Conservation (phyloP, 495 filamentous ascomycete species). For the Cudoniella acicularis region DNA sequence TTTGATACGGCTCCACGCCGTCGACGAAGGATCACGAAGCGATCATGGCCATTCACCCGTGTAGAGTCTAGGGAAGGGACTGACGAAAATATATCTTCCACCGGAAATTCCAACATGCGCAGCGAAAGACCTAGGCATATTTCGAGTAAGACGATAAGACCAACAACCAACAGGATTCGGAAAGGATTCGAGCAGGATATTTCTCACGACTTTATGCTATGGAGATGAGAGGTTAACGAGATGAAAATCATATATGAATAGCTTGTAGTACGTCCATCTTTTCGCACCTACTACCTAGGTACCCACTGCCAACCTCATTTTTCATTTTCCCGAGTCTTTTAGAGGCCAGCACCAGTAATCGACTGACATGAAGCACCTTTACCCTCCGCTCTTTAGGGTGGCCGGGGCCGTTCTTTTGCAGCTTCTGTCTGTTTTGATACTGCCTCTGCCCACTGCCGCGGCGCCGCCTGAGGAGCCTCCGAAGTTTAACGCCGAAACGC, state of each 20-base stretch:
- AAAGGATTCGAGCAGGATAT: not conserved
- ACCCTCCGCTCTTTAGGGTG: not conserved
- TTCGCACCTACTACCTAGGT: not conserved
- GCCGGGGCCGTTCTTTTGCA: not conserved
- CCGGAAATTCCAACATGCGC: too few relatives aligned
- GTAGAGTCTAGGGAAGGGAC: too few relatives aligned
- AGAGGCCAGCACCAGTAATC: not conserved
- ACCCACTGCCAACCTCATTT: too few relatives aligned
- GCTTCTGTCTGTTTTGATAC: not conserved
- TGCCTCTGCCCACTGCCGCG: not conserved
- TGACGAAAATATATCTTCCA: too few relatives aligned
- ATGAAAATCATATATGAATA: not conserved
- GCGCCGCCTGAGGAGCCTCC: not conserved
- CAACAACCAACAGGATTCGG: not conserved
- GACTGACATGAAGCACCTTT: not conserved
- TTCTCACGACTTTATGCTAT: not conserved
- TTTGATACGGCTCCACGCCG: too few relatives aligned
- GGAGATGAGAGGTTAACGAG: not conserved
- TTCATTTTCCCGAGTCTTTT: not conserved
- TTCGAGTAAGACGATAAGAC: not conserved
- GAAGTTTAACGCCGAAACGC: not conserved
- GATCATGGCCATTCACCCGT: too few relatives aligned
- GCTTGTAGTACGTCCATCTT: not conserved
- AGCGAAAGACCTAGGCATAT: not conserved
- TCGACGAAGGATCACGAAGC: too few relatives aligned